Evolutionary conservation across 352 stramenopile species (phyloP), one percentile per base, ranked within the genome.

Genomic region (Pythium aristosporum): DNA sequence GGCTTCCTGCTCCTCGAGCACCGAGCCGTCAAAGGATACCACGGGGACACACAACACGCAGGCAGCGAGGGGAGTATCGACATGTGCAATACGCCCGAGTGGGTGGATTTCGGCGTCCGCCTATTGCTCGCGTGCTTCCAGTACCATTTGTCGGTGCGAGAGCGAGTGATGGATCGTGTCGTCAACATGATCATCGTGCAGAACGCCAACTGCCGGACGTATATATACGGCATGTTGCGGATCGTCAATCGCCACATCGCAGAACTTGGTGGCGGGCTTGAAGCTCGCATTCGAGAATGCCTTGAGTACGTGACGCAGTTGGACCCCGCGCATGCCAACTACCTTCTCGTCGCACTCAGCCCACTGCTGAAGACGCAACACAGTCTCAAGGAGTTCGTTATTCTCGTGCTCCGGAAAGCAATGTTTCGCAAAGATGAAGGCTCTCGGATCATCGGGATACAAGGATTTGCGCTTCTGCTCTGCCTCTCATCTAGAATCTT

Each of bases 341-440:
- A 63, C 5, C 51, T 87, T 9, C 67, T 88, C 2, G 51, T 63
- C 1, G 75, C 75, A 5, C 43, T 88, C 23, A 72, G 67, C 3
- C 69, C 75, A 39, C 30, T 87, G 59, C 52, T 87, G 0, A 72
- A 74, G 39, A 63, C 67, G 3, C 73, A 80, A 5, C 63, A 71
- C 21, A 63, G 60, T 21, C 62, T 88, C 34, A 82, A 85, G 55
- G 75, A 64, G 21, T 82, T 78, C 43, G 60, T 87, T 1, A 69
- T 88, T 39, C 50, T 87, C 43, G 82, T 76, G 47, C 65, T 88
- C 25, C 75, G 79, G 20, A 88, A 88, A 54, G 74, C 76, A 3
- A 84, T 88, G 77, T 85, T 87, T 61, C 74, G 76, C 1, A 83
- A 84, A 59, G 79, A 87, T 46, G 71, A 76, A 67, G 43, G 56